phyloP scores from a whole-genome alignment of 176 grass and related monocot genomes.

The Tuctoria greenei region DNA sequence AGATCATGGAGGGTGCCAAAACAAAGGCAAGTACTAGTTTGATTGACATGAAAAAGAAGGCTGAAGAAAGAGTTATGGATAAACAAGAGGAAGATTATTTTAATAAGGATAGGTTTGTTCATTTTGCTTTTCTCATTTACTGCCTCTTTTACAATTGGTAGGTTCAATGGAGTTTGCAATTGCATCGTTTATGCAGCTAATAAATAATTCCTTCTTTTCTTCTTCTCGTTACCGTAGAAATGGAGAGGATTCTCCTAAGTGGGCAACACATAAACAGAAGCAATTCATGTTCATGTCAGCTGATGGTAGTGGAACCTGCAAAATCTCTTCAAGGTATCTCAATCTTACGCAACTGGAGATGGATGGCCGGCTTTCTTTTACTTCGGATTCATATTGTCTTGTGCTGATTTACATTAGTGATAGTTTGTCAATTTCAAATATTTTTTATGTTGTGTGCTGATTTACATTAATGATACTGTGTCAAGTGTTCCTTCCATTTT shows the following conservation, averaged over 20 bases:
- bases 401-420: conserved; percentile 14
- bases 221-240: conserved; percentile 32
- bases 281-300: conserved; percentile 19
- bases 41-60: conserved; percentile 54
- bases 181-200: conserved; percentile 16
- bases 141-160: conserved; percentile 32
- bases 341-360: conserved; percentile 19
- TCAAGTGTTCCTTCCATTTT: no score
- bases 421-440: no score
- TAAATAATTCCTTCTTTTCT: conserved; percentile 26
- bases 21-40: conserved; percentile 38
- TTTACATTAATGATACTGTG: no score
- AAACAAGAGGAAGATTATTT: conserved; percentile 84
- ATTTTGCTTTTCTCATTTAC: conserved; percentile 30
- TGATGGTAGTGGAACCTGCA: not conserved
- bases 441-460: no score
- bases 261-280: conserved; percentile 23
- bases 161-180: conserved; percentile 22
- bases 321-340: conserved; percentile 57
- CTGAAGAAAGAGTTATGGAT: conserved; percentile 57
- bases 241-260: conserved; percentile 62
- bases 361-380: not conserved
- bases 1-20: conserved; percentile 53
- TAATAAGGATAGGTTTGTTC: conserved; percentile 68
- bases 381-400: conserved; percentile 24